phyloP scores from a whole-genome alignment of 2,329 filamentous ascomycete genomes.

The Penicillium palitans region DNA sequence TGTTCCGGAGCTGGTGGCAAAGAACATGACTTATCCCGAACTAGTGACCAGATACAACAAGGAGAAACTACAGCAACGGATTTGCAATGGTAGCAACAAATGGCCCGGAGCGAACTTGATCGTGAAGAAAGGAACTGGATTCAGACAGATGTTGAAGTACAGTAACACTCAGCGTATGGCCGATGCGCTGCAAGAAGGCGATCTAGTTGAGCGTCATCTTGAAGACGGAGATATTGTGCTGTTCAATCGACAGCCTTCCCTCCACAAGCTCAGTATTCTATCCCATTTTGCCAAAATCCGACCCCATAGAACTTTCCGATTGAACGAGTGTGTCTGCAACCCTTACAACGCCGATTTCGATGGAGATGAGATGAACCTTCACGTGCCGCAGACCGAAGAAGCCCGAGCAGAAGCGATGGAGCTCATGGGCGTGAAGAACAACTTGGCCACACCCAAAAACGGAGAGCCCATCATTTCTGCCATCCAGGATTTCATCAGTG shows the following conservation, averaged over 20 bases:
- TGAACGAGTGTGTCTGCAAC: constrained; percentile 97
- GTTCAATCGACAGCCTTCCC: constrained; percentile 95
- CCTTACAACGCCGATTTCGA: constrained; percentile 99
- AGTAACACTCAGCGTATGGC: constrained; percentile 71
- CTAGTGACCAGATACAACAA: constrained; percentile 82
- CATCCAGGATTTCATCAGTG: constrained; percentile 99
- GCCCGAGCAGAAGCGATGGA: constrained; percentile 92
- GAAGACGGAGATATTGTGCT: constrained; percentile 94
- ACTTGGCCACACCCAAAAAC: constrained; percentile 92
- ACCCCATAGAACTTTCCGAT: constrained; percentile 90
- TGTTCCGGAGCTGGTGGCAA: constrained; percentile 86
- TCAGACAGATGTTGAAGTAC: constrained; percentile 74
- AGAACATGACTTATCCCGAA: constrained; percentile 94
- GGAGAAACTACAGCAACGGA: constrained; percentile 71
- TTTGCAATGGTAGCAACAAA: constrained; percentile 71
- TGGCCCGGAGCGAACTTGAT: constrained; percentile 90
- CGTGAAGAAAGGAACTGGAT: constrained; percentile 67
- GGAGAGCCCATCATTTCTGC: constrained; percentile 97
- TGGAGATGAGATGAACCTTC: constrained; percentile 98
- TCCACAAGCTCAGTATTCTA: constrained; percentile 98
- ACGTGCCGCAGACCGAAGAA: constrained; percentile 97
- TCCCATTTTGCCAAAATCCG: constrained; percentile 91
- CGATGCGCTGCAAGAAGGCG: constrained; percentile 73
- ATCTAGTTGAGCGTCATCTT: constrained; percentile 89
- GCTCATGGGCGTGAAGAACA: constrained; percentile 97